Percentiles rank a stretch among this genome's conserved stretches.
Evolutionary conservation across 164 flowering plant species (phyloP).

Genomic region (Chloranthus sessilifolius): DNA sequence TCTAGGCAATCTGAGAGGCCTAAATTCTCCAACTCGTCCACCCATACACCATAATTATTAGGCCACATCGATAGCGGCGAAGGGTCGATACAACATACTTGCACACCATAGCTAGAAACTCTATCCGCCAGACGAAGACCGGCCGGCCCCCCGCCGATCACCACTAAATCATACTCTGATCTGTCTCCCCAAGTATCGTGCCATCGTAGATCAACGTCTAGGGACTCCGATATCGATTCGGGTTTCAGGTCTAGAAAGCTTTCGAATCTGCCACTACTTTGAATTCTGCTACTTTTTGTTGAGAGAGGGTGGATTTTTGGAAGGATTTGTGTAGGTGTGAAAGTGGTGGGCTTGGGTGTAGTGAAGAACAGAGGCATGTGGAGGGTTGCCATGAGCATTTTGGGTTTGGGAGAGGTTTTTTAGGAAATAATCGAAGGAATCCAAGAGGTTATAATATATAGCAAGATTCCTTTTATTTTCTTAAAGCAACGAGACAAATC

Average conservation of each 20-base stretch:
- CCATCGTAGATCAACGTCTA: conserved; percentile 38
- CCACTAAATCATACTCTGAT: conserved; percentile 41
- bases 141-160: conserved; percentile 73
- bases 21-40: conserved; percentile 60
- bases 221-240: conserved; percentile 28
- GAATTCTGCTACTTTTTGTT: conserved; percentile 17
- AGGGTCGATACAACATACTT: conserved; percentile 71
- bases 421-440: too few species aligned
- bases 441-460: too few species aligned
- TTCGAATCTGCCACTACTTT: conserved; percentile 25
- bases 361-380: background rate
- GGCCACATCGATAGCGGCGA: conserved; percentile 67
- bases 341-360: background rate
- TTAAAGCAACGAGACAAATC: too few species aligned
- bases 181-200: conserved; percentile 28
- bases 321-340: background rate
- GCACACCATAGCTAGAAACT: conserved; percentile 44
- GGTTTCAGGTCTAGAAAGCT: conserved; percentile 63
- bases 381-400: background rate
- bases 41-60: conserved; percentile 83
- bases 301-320: conserved; percentile 8
- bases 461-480: too few species aligned
- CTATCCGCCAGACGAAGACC: conserved; percentile 71
- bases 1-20: conserved; percentile 57
- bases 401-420: background rate